Percentiles rank a stretch among this genome's conserved stretches.
Conservation (phyloP, 257 asterid genomes). For the Nicotiana undulata region DNA sequence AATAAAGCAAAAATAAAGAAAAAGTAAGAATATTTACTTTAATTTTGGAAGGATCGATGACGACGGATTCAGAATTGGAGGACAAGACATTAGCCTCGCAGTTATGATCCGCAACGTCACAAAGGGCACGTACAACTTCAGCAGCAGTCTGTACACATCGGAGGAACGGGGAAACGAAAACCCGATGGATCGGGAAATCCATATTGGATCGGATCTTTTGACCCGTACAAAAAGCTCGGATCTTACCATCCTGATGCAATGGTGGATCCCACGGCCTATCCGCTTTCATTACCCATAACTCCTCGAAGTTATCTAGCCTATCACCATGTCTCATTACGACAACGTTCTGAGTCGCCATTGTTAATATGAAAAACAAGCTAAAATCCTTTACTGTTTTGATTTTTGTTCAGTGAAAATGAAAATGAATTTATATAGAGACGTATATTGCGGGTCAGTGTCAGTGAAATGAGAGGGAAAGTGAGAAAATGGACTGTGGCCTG, state of each 20-base stretch:
- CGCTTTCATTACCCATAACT: constrained; percentile 63
- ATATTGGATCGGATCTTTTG: constrained; percentile 34
- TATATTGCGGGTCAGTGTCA: background rate
- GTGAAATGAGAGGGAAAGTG: background rate
- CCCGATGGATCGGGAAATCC: constrained; percentile 65
- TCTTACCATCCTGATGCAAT: constrained; percentile 57
- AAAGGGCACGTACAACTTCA: constrained; percentile 56
- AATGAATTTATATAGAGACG: background rate
- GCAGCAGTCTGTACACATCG: constrained; percentile 89
- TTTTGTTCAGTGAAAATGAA: background rate
- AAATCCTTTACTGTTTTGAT: too few relatives aligned
- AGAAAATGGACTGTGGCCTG: background rate
- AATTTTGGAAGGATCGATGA: constrained; percentile 59
- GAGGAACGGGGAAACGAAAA: constrained; percentile 73
- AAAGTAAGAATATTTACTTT: constrained; percentile 35
- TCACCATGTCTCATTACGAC: constrained; percentile 97
- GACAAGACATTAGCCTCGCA: constrained; percentile 32
- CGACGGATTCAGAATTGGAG: constrained; percentile 39
- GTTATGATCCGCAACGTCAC: constrained; percentile 35
- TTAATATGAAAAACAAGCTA: background rate
- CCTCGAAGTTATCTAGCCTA: constrained; percentile 63
- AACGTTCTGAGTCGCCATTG: constrained; percentile 43
- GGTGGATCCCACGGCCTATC: constrained; percentile 94
- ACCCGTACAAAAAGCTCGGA: constrained; percentile 70
- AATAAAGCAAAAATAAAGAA: background rate